Percentiles rank a stretch among this genome's conserved stretches.
Conservation (phyloP, 139 green algal species). For the Gonium pectorale region DNA sequence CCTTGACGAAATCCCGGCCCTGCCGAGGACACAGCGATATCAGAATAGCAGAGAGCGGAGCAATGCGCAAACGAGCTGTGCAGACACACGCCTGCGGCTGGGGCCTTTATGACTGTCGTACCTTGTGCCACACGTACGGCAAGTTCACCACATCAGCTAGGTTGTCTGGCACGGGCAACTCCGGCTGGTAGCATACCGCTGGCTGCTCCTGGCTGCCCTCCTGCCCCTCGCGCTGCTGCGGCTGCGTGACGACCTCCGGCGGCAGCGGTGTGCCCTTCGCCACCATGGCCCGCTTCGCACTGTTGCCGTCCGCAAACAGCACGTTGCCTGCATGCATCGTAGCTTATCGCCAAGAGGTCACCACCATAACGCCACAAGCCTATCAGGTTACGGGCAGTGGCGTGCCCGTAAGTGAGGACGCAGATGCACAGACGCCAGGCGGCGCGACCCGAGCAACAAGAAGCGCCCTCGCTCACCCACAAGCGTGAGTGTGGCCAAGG, state of each 20-base stretch:
- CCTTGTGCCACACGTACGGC: slow-evolving; percentile 81
- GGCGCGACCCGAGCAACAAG: too few species aligned
- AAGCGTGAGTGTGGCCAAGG: too few species aligned
- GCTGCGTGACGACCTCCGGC: slow-evolving; percentile 52
- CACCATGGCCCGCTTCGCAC: slow-evolving; percentile 72
- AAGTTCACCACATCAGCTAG: slow-evolving; percentile 54
- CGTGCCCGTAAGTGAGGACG: too few species aligned
- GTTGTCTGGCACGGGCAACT: slow-evolving; percentile 41
- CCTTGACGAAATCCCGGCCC: slow-evolving; percentile 57
- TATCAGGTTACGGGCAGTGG: too few species aligned
- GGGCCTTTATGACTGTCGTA: neutral
- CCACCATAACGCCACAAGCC: too few species aligned
- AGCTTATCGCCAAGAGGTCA: too few species aligned
- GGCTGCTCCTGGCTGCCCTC: neutral
- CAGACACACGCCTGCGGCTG: too few species aligned
- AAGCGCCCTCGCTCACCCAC: too few species aligned
- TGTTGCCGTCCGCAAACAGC: slow-evolving; percentile 75
- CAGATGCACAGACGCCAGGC: too few species aligned
- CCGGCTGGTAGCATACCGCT: slow-evolving; percentile 16
- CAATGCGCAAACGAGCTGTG: too few species aligned
- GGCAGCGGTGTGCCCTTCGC: slow-evolving; percentile 72
- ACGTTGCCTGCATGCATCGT: slow-evolving; percentile 80
- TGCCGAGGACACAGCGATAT: neutral
- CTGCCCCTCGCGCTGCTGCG: neutral
- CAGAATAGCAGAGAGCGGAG: too few species aligned